A percentile compares a stretch with the other conserved stretches of the same genome.
phyloP scores from a whole-genome alignment of 768 basidiomycete genomes.

The Boletus coccyginus region DNA sequence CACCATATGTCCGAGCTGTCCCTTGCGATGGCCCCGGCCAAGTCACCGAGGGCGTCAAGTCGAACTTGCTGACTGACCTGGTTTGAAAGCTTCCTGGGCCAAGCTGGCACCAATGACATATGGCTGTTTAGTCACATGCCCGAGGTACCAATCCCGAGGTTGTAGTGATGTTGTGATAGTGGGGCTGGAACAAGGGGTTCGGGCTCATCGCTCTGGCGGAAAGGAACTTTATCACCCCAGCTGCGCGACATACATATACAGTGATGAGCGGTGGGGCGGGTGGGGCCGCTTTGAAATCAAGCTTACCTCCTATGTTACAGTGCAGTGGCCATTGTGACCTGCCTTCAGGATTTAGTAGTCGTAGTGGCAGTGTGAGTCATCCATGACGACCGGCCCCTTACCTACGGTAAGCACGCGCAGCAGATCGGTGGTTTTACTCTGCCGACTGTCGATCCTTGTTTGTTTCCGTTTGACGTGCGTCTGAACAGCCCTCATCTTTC shows the following conservation, averaged over 20 bases:
- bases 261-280: conserved; percentile 38
- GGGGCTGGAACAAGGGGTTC: conserved; percentile 59
- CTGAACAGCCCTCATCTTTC: not conserved
- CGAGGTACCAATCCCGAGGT: conserved; percentile 62
- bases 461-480: conserved; percentile 72
- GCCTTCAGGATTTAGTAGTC: conserved; percentile 21
- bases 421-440: not conserved
- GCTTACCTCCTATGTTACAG: not conserved
- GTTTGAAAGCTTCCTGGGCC: not conserved
- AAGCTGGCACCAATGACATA: conserved; percentile 56
- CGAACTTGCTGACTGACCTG: conserved; percentile 1
- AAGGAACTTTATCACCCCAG: conserved; percentile 61
- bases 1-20: conserved; percentile 55
- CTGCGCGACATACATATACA: conserved; percentile 50
- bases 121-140: conserved; percentile 74
- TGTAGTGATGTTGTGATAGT: conserved; percentile 71
- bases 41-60: not conserved
- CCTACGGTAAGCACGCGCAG: conserved; percentile 17
- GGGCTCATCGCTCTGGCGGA: conserved; percentile 75
- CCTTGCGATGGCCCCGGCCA: conserved; percentile 41
- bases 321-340: conserved; percentile 24
- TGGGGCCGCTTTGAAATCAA: not conserved
- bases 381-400: conserved; percentile 72
- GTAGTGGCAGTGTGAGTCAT: conserved; percentile 54
- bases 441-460: conserved; percentile 65